Conservation (phyloP, 768 basidiomycete species). For the Russula sp. region DNA sequence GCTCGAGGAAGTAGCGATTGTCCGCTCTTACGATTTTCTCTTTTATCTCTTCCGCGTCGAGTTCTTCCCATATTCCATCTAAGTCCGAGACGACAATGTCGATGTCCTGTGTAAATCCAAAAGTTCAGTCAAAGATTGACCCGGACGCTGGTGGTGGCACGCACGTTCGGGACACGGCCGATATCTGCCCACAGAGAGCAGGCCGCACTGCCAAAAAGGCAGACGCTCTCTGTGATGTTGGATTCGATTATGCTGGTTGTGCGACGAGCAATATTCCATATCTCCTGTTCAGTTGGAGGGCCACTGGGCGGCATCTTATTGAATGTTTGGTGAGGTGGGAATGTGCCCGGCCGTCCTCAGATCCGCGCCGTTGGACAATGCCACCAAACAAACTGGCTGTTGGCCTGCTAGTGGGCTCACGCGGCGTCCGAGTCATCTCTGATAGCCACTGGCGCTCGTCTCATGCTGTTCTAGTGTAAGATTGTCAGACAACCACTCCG, state of each 20-base stretch:
- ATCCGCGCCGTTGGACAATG: too few species aligned
- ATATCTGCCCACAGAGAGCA: conserved; percentile 7
- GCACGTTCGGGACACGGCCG: conserved; percentile 3
- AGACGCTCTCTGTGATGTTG: background rate
- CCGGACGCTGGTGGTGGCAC: background rate
- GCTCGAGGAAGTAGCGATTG: conserved; percentile 7
- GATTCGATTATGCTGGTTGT: conserved; percentile 3
- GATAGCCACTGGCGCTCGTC: too few species aligned
- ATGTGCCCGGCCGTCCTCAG: too few species aligned
- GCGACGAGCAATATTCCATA: conserved; percentile 13
- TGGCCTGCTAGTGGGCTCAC: too few species aligned
- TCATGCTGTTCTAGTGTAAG: too few species aligned
- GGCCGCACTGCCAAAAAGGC: conserved; percentile 16
- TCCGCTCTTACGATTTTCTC: background rate
- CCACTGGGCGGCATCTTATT: background rate
- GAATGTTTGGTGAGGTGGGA: background rate
- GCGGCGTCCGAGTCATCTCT: too few species aligned
- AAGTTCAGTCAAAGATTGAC: background rate
- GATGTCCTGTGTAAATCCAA: background rate
- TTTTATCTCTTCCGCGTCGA: background rate
- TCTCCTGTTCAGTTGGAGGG: conserved; percentile 5
- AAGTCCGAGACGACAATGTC: background rate
- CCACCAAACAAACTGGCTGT: too few species aligned
- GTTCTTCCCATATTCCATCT: too few species aligned
- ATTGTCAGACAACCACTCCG: background rate